These are phyloP conservation scores for Entelexis sorbosivorans DNA, from an alignment of 1,139 yeast genomes.

Conservation along the genomic window DNA sequence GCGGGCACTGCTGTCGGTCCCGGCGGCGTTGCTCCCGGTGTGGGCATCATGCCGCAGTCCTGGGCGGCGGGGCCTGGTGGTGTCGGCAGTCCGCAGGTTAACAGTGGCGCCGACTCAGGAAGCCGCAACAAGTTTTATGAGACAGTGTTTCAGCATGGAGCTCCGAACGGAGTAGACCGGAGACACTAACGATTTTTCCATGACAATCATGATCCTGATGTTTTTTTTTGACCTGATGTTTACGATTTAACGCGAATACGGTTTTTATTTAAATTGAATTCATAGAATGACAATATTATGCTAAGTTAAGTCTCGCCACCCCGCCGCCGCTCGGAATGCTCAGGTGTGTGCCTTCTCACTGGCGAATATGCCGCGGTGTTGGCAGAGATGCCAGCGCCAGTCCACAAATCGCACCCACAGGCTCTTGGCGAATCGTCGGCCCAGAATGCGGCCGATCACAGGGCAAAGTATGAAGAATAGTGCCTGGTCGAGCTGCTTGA, in stretches of 20 bases:
- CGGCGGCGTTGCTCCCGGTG: background rate
- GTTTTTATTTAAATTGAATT: constrained; percentile 6
- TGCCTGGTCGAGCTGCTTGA: constrained; percentile 49
- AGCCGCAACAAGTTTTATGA: constrained; percentile 6
- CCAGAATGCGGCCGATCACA: constrained; percentile 56
- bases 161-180: constrained; percentile 1
- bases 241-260: constrained; percentile 8
- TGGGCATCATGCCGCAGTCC: constrained; percentile 2
- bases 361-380: background rate
- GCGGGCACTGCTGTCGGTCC: background rate
- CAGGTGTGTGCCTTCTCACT: background rate
- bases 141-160: constrained; percentile 3
- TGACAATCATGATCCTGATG: constrained; percentile 9
- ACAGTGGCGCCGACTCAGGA: background rate
- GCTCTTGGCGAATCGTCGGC: constrained; percentile 48
- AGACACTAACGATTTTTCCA: constrained; percentile 4
- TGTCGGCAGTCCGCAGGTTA: background rate
- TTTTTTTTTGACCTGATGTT: constrained; percentile 5
- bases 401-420: constrained; percentile 22
- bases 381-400: constrained; percentile 18
- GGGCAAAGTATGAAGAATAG: constrained; percentile 54
- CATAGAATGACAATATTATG: constrained; percentile 6
- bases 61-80: background rate
- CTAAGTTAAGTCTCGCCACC: background rate
- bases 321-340: background rate